A percentile compares a stretch with the other conserved stretches of the same genome.
phyloP scores from a whole-genome alignment of 768 basidiomycete genomes.

The Piloderma croceum region DNA sequence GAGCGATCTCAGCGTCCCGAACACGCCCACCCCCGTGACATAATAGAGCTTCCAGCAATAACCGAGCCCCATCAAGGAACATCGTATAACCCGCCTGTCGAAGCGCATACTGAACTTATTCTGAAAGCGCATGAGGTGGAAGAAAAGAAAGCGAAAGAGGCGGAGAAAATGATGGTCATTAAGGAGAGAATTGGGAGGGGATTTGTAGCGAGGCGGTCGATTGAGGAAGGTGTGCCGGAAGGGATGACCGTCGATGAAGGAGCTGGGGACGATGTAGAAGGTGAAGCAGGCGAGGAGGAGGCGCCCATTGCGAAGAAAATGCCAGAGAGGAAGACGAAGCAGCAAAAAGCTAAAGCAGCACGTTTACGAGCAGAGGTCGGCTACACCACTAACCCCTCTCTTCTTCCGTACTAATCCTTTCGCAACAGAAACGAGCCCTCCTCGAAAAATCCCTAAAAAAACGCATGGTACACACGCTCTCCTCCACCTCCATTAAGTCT shows the following conservation, averaged over 20 bases:
- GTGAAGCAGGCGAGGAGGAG: conserved; percentile 29
- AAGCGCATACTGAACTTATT: conserved; percentile 68
- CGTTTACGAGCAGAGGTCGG: conserved; percentile 60
- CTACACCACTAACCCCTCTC: neutral
- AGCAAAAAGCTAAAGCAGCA: conserved; percentile 65
- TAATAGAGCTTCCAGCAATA: conserved; percentile 63
- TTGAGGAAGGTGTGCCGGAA: conserved; percentile 33
- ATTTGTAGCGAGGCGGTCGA: conserved; percentile 21
- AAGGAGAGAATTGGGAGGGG: conserved; percentile 52
- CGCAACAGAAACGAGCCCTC: conserved; percentile 54
- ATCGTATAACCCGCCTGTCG: conserved; percentile 82
- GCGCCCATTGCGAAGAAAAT: conserved; percentile 33
- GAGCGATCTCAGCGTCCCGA: too few relatives aligned
- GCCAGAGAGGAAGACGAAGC: conserved; percentile 51
- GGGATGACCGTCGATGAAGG: conserved; percentile 65
- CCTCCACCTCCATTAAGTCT: conserved; percentile 44
- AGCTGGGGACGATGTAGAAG: conserved; percentile 27
- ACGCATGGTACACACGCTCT: conserved; percentile 54
- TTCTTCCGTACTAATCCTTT: neutral
- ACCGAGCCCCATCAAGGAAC: conserved; percentile 72
- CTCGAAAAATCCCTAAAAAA: conserved; percentile 56
- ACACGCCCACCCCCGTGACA: conserved; percentile 38
- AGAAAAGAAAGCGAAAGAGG: conserved; percentile 47
- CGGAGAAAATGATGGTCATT: conserved; percentile 45
- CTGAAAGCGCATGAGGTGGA: conserved; percentile 63